Percentiles rank a stretch among this genome's conserved stretches.
Evolutionary conservation across 1,284 basidiomycete species (phyloP).

Genomic region (Cutaneotrichosporon curvatum): DNA sequence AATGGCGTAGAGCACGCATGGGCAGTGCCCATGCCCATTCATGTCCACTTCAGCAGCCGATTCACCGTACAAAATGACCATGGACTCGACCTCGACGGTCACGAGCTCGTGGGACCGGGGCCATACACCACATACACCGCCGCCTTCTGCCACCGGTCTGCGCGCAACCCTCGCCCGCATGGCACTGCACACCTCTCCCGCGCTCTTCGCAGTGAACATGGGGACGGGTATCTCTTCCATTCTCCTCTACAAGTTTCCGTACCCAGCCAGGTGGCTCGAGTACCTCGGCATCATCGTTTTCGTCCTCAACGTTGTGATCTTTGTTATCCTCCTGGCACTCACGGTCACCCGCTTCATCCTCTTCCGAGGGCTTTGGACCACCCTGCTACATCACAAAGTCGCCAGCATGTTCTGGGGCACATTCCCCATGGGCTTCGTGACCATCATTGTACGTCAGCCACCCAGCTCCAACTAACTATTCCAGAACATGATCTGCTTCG

Average conservation of each 20-base stretch:
- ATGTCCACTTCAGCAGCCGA: no score
- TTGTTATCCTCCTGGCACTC: slow-evolving; percentile 53
- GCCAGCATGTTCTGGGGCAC: slow-evolving; percentile 63
- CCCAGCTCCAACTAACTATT: slow-evolving; percentile 12
- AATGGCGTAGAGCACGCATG: no score
- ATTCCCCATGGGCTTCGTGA: slow-evolving; percentile 64
- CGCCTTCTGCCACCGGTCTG: no score
- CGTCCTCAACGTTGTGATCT: slow-evolving; percentile 60
- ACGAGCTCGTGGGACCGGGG: no score
- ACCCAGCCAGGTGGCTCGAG: slow-evolving; percentile 44
- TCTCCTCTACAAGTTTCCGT: slow-evolving; percentile 48
- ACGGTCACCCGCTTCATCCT: slow-evolving; percentile 51
- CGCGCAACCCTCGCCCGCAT: background rate
- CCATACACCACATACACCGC: no score
- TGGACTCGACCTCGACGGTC: no score
- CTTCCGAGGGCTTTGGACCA: slow-evolving; percentile 1
- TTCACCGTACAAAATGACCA: no score
- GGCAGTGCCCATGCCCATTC: no score
- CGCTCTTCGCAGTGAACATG: slow-evolving; percentile 43
- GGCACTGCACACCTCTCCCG: slow-evolving; percentile 23
- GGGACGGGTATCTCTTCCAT: slow-evolving; percentile 49
- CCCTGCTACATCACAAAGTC: slow-evolving; percentile 51
- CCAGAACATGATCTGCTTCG: slow-evolving; percentile 49
- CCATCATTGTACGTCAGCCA: slow-evolving; percentile 50
- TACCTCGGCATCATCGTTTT: slow-evolving; percentile 52